A percentile compares a stretch with the other conserved stretches of the same genome.
Conservation (phyloP, 202 grass and related monocot genomes). For the Brachypodium distachyon region DNA sequence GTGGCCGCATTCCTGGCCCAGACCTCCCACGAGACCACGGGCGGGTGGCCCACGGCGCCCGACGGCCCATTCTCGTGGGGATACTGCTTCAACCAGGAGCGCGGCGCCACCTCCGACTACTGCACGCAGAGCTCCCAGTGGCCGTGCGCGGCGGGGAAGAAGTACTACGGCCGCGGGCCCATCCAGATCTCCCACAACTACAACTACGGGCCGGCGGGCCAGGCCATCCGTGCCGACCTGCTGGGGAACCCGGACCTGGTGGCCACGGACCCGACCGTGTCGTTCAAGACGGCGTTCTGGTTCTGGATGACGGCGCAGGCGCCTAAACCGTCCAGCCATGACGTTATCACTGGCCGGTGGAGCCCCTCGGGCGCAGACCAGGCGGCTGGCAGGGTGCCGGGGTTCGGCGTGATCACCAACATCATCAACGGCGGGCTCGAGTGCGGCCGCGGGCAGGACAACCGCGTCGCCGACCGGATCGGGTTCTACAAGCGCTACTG, state of each 20-base stretch:
- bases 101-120: neutral
- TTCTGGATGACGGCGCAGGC: neutral
- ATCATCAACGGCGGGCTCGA: constrained; percentile 1
- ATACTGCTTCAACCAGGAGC: constrained; percentile 3
- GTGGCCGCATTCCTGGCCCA: neutral
- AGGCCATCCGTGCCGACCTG: neutral
- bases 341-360: neutral
- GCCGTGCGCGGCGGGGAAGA: neutral
- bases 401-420: neutral
- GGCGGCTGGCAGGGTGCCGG: neutral
- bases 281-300: neutral
- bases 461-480: neutral
- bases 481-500: neutral
- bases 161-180: neutral
- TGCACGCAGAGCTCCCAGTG: neutral
- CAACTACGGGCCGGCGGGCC: constrained; percentile 1
- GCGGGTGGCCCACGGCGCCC: neutral
- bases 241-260: neutral
- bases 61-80: neutral
- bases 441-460: neutral
- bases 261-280: neutral
- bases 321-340: neutral
- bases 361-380: neutral
- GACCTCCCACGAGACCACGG: constrained; percentile 8
- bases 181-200: constrained; percentile 7